Base-by-base conservation (phyloP, 2,329 filamentous ascomycete genomes). In the Pestalotiopsis sp. region DNA sequence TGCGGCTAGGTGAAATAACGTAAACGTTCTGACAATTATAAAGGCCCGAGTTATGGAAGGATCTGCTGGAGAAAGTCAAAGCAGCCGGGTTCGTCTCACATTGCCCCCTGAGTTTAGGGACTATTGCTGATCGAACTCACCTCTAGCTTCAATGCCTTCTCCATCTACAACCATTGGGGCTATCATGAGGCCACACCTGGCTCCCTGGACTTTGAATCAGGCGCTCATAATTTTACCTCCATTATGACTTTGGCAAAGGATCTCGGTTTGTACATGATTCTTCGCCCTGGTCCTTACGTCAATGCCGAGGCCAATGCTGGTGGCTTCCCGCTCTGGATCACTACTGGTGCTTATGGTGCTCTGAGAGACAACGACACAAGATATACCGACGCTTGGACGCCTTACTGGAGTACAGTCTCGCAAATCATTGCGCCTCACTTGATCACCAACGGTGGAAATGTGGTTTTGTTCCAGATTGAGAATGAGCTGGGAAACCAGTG, bases 271-370 rank as follows among this genome's bases (percentile, higher is more conserved):
- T 88, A 88, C 70, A 82, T 88, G 52, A 84, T 89, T 36, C 82
- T 85, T 1, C 81, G 88, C 0, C 87, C 88, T 0, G 88, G 89
- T 0, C 88, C 88, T 0, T 91, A 91, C 68, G 84, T 89, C 68
- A 91, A 91, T 70, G 89, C 88, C 1, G 90, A 91, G 74, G 83
- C 87, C 3, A 90, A 86, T 70, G 88, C 85, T 1, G 89, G 90
- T 39, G 89, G 89, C 0, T 88, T 90, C 68, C 87, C 89, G 0
- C 79, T 89, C 1, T 91, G 89, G 88, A 76, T 88, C 5, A 90
- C 88, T 0, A 90, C 88, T 0, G 89, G 88, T 58, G 87, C 81
- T 31, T 88, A 88, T 64, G 88, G 88, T 2, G 73, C 76, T 23
- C 77, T 88, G 17, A 80, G 88, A 39, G 81, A 88, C 67, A 83